Conservation (phyloP, 1,284 basidiomycete species). For the Cryptococcus floricola region DNA sequence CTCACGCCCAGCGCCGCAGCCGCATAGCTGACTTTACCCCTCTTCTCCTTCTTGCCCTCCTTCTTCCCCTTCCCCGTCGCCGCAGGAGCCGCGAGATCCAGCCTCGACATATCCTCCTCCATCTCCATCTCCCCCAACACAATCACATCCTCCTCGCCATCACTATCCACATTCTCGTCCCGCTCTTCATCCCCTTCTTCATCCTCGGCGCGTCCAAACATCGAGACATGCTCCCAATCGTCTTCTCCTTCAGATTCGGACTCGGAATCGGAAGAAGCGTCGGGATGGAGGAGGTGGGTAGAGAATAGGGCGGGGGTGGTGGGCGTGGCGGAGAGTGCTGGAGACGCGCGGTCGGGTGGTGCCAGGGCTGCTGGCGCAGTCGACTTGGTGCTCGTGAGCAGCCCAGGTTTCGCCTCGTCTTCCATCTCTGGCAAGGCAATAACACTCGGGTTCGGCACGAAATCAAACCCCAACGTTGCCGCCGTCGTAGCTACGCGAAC, state of each 20-base stretch:
- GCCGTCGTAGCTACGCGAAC: conserved; percentile 31
- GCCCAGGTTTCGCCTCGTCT: conserved; percentile 1
- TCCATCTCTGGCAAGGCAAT: conserved; percentile 27
- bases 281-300: not conserved
- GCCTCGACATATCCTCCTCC: conserved; percentile 19
- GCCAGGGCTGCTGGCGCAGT: not conserved
- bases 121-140: conserved; percentile 42
- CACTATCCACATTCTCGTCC: conserved; percentile 13
- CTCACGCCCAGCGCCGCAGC: conserved; percentile 1
- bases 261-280: conserved; percentile 7
- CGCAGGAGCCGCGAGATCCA: not conserved
- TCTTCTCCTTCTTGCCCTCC: not conserved
- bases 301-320: conserved; percentile 21
- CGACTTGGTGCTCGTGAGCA: conserved; percentile 2
- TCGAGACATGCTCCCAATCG: conserved; percentile 39
- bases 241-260: conserved; percentile 23
- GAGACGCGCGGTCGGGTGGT: not conserved
- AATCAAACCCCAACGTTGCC: conserved; percentile 40
- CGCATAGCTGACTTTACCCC: not conserved
- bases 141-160: conserved; percentile 31
- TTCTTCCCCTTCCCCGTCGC: not conserved
- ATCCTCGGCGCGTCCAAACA: not conserved
- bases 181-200: not conserved
- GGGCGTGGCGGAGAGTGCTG: conserved; percentile 13
- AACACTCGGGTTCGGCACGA: conserved; percentile 35